A percentile compares a stretch with the other conserved stretches of the same genome.
These are phyloP conservation scores for Primulina tabacum DNA, from an alignment of 257 asterid genomes.

Conservation along the genomic window DNA sequence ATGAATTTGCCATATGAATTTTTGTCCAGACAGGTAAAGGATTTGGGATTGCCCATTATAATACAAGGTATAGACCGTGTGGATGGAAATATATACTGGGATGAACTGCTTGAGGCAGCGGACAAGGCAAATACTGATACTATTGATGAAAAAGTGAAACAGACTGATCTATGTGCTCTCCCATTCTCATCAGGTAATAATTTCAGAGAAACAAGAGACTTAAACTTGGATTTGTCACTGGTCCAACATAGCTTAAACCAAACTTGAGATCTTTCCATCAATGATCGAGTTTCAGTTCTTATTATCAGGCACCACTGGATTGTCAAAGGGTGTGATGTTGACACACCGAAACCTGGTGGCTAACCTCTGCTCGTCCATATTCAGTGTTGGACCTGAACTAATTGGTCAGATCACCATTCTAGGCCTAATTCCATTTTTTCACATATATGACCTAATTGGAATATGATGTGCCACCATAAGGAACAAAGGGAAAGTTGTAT, in stretches of 20 bases:
- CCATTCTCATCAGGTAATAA: constrained; percentile 41
- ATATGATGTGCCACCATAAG: constrained; percentile 51
- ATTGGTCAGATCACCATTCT: constrained; percentile 46
- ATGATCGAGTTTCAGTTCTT: background rate
- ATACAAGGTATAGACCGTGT: constrained; percentile 36
- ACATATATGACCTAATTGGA: constrained; percentile 51
- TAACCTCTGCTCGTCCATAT: constrained; percentile 47
- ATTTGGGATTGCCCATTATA: constrained; percentile 44
- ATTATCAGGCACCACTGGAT: constrained; percentile 43
- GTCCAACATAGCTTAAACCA: background rate
- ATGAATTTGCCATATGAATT: background rate
- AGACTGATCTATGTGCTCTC: constrained; percentile 48
- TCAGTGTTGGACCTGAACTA: constrained; percentile 50
- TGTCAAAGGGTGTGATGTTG: constrained; percentile 40
- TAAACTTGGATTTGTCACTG: background rate
- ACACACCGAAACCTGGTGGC: constrained; percentile 53
- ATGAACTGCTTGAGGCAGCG: constrained; percentile 48
- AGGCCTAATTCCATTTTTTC: constrained; percentile 52
- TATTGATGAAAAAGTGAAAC: constrained; percentile 32
- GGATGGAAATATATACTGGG: constrained; percentile 45
- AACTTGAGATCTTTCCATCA: background rate
- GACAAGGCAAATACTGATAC: constrained; percentile 30
- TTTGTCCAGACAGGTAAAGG: constrained; percentile 35
- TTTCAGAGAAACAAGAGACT: background rate
- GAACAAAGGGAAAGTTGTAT: constrained; percentile 53